Conservation (phyloP, 108 stramenopile genomes). For the Licmophora abbreviata region DNA sequence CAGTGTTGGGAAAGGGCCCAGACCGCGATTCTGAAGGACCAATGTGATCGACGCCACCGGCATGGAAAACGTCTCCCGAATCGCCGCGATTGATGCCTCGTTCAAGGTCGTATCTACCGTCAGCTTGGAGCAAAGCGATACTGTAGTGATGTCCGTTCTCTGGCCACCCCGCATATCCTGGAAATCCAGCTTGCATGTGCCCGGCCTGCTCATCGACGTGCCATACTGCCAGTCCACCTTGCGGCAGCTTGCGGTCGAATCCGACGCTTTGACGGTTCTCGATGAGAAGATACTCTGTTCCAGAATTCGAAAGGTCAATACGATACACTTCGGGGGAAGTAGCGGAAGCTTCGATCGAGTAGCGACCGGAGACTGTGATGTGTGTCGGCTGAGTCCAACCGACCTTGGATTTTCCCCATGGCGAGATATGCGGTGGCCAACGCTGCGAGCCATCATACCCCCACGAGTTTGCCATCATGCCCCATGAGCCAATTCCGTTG, state of each 20-base stretch:
- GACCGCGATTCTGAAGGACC: background rate
- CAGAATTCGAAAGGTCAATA: slow-evolving; percentile 31
- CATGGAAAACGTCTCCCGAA: slow-evolving; percentile 1
- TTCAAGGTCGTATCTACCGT: slow-evolving; percentile 60
- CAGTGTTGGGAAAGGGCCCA: background rate
- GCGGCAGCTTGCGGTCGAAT: slow-evolving; percentile 30
- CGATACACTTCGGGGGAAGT: slow-evolving; percentile 27
- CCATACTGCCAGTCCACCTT: slow-evolving; percentile 54
- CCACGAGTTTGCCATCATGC: slow-evolving; percentile 31
- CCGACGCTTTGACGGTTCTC: slow-evolving; percentile 54
- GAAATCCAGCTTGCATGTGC: slow-evolving; percentile 5
- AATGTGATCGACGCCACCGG: background rate
- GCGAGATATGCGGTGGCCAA: slow-evolving; percentile 37
- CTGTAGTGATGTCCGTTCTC: slow-evolving; percentile 31
- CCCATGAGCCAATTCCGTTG: slow-evolving; percentile 19
- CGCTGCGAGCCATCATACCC: slow-evolving; percentile 10
- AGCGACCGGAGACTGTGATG: slow-evolving; percentile 26
- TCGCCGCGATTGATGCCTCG: slow-evolving; percentile 40
- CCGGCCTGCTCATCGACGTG: slow-evolving; percentile 43
- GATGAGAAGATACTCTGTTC: slow-evolving; percentile 56
- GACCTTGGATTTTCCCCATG: slow-evolving; percentile 41
- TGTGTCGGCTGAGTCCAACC: slow-evolving; percentile 40
- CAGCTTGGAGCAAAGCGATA: slow-evolving; percentile 49
- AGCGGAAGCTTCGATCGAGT: slow-evolving; percentile 19
- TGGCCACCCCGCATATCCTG: slow-evolving; percentile 38